Evolutionary conservation across 495 filamentous ascomycete genomes (phyloP).

Genomic region (Cercophora newfieldiana): DNA sequence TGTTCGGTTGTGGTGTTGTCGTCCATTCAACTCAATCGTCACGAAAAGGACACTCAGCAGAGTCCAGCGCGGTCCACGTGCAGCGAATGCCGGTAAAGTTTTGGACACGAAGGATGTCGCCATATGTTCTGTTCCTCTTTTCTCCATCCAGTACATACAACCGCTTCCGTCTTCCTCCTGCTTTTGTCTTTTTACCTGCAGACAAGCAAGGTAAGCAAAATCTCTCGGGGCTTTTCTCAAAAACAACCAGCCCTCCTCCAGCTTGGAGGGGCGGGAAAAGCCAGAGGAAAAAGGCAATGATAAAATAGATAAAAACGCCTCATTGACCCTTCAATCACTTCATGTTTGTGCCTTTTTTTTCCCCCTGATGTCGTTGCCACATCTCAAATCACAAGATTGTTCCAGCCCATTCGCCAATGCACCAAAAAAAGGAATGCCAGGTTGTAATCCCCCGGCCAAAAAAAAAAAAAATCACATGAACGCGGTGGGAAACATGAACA

Average conservation of each 20-base stretch:
- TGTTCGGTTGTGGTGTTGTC: background rate
- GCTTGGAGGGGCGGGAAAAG: background rate
- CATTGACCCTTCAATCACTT: background rate
- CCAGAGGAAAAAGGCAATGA: background rate
- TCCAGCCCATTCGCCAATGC: background rate
- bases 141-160: constrained; percentile 3
- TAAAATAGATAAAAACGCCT: constrained; percentile 2
- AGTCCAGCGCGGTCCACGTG: background rate
- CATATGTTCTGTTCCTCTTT: constrained; percentile 1
- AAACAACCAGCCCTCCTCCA: background rate
- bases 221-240: background rate
- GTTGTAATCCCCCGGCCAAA: too few relatives aligned
- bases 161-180: background rate
- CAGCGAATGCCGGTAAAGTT: background rate
- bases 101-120: background rate
- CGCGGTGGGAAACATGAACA: too few relatives aligned
- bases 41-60: background rate
- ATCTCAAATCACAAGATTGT: background rate
- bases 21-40: background rate
- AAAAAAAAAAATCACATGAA: too few relatives aligned
- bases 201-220: background rate
- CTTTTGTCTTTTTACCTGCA: background rate
- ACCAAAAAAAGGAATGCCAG: background rate
- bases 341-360: constrained; percentile 2
- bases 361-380: background rate